Conservation (phyloP, 1,139 yeast genomes). For the Geotrichum citri-aurantii region DNA sequence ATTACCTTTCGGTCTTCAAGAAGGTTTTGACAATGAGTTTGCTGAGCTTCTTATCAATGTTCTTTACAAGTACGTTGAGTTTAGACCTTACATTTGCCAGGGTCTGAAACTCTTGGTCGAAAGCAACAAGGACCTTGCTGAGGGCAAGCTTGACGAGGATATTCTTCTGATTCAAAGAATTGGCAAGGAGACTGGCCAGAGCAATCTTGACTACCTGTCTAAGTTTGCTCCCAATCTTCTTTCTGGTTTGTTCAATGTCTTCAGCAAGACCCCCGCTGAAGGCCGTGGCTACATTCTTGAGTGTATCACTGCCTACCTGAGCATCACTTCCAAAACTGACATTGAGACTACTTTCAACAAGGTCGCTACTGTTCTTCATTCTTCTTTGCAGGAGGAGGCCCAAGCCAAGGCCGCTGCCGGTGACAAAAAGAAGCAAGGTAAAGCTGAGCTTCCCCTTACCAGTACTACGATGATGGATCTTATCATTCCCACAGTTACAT, state of each 20-base stretch:
- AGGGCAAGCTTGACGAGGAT: constrained; percentile 55
- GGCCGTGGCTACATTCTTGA: constrained; percentile 80
- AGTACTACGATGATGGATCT: constrained; percentile 88
- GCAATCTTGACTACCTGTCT: constrained; percentile 57
- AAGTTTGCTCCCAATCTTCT: constrained; percentile 65
- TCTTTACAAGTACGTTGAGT: constrained; percentile 66
- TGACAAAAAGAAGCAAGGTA: constrained; percentile 27
- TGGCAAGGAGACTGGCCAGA: constrained; percentile 50
- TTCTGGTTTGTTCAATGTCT: constrained; percentile 85
- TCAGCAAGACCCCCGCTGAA: constrained; percentile 78
- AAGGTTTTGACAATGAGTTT: constrained; percentile 64
- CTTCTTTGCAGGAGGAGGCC: constrained; percentile 55
- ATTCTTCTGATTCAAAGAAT: constrained; percentile 55
- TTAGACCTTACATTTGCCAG: constrained; percentile 76
- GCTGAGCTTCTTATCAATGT: constrained; percentile 72
- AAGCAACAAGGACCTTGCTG: constrained; percentile 56
- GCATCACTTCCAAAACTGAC: constrained; percentile 62
- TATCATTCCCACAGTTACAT: constrained; percentile 78
- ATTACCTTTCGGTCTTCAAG: constrained; percentile 66
- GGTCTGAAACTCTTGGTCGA: constrained; percentile 74
- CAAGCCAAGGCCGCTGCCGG: constrained; percentile 29
- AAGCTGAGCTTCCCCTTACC: constrained; percentile 43
- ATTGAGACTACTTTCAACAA: constrained; percentile 74
- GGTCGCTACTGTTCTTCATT: constrained; percentile 71
- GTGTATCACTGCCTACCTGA: constrained; percentile 74